A percentile compares a stretch with the other conserved stretches of the same genome.
phyloP scores from a whole-genome alignment of 2,329 filamentous ascomycete species.

The Cercospora canescens region DNA sequence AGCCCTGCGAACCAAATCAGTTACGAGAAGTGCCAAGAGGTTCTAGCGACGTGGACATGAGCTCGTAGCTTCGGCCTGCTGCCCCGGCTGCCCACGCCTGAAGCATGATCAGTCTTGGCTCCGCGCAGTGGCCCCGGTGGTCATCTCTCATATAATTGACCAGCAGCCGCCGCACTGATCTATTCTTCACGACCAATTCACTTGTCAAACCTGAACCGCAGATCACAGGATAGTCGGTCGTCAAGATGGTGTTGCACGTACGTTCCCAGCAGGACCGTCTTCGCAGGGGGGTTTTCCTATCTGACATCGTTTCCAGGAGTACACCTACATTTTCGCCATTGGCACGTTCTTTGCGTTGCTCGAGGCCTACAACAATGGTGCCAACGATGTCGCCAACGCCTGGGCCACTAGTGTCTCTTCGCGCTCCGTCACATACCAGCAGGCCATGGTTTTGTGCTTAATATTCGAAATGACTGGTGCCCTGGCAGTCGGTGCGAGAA shows the following conservation, averaged over 20 bases:
- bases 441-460: slow-evolving; percentile 51
- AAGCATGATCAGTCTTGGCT: slow-evolving; percentile 6
- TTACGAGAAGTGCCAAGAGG: neutral
- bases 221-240: neutral
- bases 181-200: neutral
- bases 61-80: slow-evolving; percentile 4
- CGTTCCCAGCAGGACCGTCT: neutral
- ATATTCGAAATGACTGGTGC: slow-evolving; percentile 55
- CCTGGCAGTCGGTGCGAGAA: slow-evolving; percentile 52
- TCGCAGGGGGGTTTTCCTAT: neutral
- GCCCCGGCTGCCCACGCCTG: neutral
- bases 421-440: slow-evolving; percentile 52
- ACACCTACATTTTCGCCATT: slow-evolving; percentile 53
- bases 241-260: slow-evolving; percentile 11
- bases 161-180: slow-evolving; percentile 2
- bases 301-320: slow-evolving; percentile 3
- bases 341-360: slow-evolving; percentile 64
- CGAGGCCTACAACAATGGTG: slow-evolving; percentile 64
- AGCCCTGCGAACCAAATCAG: neutral
- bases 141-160: slow-evolving; percentile 1
- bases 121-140: neutral
- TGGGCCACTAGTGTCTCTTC: slow-evolving; percentile 56
- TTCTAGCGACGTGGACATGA: neutral
- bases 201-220: neutral
- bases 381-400: slow-evolving; percentile 54